Conservation (phyloP, 805 yeast species). For the Tetrapisispora iriomotensis region DNA sequence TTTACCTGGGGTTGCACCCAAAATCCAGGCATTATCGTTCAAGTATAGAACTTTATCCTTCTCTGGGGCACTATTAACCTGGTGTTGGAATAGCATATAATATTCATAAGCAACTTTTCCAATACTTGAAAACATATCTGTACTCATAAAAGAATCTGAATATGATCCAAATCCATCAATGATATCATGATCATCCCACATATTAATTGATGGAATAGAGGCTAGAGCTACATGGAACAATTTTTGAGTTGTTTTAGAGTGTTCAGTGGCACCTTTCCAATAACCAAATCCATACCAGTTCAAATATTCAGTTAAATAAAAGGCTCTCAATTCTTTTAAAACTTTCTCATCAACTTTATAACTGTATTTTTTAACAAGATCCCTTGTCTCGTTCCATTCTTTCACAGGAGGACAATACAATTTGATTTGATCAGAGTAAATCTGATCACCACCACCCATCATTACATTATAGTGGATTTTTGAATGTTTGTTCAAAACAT, state of each 20-base stretch:
- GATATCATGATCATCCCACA: conserved; percentile 92
- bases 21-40: conserved; percentile 50
- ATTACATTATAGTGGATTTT: conserved; percentile 73
- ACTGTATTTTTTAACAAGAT: conserved; percentile 36
- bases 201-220: conserved; percentile 74
- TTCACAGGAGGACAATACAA: conserved; percentile 41
- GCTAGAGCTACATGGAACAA: conserved; percentile 69
- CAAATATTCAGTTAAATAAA: conserved; percentile 63
- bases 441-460: conserved; percentile 97
- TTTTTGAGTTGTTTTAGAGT: conserved; percentile 56
- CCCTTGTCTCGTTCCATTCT: conserved; percentile 53
- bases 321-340: conserved; percentile 46
- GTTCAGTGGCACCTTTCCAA: conserved; percentile 53
- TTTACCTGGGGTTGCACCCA: conserved; percentile 44
- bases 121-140: conserved; percentile 56
- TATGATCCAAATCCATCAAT: conserved; percentile 96
- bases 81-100: conserved; percentile 89
- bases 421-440: conserved; percentile 78
- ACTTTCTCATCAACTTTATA: conserved; percentile 41
- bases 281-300: conserved; percentile 87
- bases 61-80: conserved; percentile 35
- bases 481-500: conserved; percentile 62
- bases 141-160: conserved; percentile 60
- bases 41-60: conserved; percentile 29
- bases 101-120: conserved; percentile 77